Evolutionary conservation across 2,329 filamentous ascomycete genomes (phyloP).

Genomic region (Acephala macrosclerotiorum): DNA sequence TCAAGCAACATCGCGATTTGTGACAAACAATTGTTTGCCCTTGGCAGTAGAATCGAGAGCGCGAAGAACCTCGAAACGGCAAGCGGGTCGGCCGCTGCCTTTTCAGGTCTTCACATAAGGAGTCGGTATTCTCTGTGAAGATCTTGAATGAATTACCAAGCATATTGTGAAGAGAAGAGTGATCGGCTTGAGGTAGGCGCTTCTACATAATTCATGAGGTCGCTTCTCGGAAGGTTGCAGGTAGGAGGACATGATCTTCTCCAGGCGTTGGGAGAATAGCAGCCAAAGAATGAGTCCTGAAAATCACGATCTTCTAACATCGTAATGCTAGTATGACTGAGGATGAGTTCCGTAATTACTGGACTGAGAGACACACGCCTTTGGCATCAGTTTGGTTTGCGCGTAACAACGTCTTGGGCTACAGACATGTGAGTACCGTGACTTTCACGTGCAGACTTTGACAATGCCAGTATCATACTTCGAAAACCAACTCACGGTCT

Average conservation of each 20-base stretch:
- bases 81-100: background rate
- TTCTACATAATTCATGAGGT: background rate
- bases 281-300: background rate
- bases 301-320: background rate
- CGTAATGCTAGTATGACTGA: no score
- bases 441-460: no score
- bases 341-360: no score
- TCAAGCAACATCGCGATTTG: background rate
- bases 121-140: background rate
- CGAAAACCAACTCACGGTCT: background rate
- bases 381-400: background rate
- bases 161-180: background rate
- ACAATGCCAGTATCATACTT: slow-evolving; percentile 15
- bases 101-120: background rate
- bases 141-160: background rate
- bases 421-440: background rate
- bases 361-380: background rate
- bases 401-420: background rate
- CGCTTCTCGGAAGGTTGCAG: background rate
- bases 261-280: background rate
- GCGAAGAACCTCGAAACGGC: background rate
- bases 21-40: background rate
- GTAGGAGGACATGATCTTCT: background rate
- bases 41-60: background rate
- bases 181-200: background rate